Percentiles rank a stretch among this genome's conserved stretches.
Evolutionary conservation across 176 grass and related monocot genomes (phyloP).

Genomic region (Miscanthus lutarioriparius): DNA sequence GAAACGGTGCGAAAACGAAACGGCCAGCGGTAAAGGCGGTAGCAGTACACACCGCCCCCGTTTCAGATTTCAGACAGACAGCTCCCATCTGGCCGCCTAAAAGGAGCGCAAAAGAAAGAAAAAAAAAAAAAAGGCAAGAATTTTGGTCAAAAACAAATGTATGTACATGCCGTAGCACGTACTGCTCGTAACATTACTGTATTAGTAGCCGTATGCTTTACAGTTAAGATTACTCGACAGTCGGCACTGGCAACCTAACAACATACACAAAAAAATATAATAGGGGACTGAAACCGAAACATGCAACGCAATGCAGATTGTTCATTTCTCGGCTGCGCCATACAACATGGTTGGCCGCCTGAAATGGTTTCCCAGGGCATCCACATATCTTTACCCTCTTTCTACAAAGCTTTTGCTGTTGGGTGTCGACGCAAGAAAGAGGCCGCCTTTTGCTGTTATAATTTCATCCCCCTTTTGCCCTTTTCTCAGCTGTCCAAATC

Average conservation of each 20-base stretch:
- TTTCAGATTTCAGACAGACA: constrained; percentile 10
- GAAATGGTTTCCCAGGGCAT: background rate
- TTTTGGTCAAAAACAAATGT: constrained; percentile 6
- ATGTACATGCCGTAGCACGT: background rate
- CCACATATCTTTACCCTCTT: constrained; percentile 3
- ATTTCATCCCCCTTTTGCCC: background rate
- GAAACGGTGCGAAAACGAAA: background rate
- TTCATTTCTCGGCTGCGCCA: background rate
- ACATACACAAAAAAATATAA: background rate
- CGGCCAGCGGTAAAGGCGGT: background rate
- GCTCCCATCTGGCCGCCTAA: background rate
- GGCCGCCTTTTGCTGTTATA: background rate
- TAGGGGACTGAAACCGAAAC: background rate
- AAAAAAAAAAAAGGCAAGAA: background rate
- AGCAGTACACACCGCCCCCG: background rate
- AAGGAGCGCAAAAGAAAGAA: background rate
- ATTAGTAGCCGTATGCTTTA: constrained; percentile 5
- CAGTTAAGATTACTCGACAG: background rate
- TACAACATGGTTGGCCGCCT: background rate
- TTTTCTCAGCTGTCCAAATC: constrained; percentile 17
- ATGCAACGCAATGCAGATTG: background rate
- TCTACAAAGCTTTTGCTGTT: background rate
- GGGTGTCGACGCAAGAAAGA: constrained; percentile 31
- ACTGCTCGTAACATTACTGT: background rate
- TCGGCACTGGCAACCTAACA: background rate